Percentiles rank a stretch among this genome's conserved stretches.
phyloP scores from a whole-genome alignment of 805 yeast species.

The Kluyveromyces aestuarii region DNA sequence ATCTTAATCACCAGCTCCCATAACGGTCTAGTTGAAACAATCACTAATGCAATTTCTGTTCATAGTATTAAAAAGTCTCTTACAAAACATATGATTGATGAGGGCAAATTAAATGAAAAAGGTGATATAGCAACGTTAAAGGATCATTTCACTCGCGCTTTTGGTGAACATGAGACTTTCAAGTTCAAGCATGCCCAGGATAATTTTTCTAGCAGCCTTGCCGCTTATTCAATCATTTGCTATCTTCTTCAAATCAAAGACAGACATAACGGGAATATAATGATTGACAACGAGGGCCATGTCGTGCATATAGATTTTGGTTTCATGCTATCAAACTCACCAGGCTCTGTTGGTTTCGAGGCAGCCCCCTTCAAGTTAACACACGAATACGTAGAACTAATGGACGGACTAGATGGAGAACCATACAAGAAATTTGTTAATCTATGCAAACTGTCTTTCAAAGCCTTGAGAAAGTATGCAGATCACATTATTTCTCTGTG shows the following conservation, averaged over 20 bases:
- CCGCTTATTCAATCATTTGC: slow-evolving; percentile 86
- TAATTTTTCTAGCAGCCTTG: slow-evolving; percentile 77
- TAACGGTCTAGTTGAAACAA: slow-evolving; percentile 91
- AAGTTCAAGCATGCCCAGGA: slow-evolving; percentile 69
- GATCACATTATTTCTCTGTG: slow-evolving; percentile 75
- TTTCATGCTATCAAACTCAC: slow-evolving; percentile 82
- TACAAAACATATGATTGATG: slow-evolving; percentile 60
- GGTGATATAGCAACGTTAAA: slow-evolving; percentile 59
- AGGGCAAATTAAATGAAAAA: slow-evolving; percentile 54
- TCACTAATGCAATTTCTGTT: slow-evolving; percentile 85
- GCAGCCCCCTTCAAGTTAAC: slow-evolving; percentile 96
- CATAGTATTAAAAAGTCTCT: slow-evolving; percentile 92
- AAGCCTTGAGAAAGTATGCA: slow-evolving; percentile 59
- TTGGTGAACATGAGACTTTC: slow-evolving; percentile 51
- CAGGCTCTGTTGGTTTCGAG: slow-evolving; percentile 95
- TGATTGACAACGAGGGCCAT: slow-evolving; percentile 94
- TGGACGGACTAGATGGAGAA: slow-evolving; percentile 69
- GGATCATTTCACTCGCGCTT: slow-evolving; percentile 72
- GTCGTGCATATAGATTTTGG: slow-evolving; percentile 95
- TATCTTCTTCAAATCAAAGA: slow-evolving; percentile 89
- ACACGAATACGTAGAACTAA: slow-evolving; percentile 74
- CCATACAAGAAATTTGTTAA: slow-evolving; percentile 51
- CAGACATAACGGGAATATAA: slow-evolving; percentile 94
- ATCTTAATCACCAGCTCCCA: slow-evolving; percentile 84
- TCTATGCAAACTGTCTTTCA: slow-evolving; percentile 65